Conservation (phyloP, 2,329 filamentous ascomycete genomes). For the Talaromyces albobiverticillius region DNA sequence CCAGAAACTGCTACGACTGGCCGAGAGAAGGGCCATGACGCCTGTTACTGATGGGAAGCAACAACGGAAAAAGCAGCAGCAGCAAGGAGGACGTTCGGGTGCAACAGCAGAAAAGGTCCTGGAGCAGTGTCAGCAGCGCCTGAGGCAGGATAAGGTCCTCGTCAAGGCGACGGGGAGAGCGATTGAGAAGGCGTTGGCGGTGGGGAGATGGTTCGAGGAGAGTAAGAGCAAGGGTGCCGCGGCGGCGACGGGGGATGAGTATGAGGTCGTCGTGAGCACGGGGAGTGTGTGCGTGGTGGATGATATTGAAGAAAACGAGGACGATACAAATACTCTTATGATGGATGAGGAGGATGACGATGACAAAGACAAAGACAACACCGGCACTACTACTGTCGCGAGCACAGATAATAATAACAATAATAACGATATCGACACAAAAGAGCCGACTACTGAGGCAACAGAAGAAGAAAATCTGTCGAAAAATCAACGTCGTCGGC, state of each 20-base stretch:
- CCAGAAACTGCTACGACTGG: conserved; percentile 52
- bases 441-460: conserved; percentile 14
- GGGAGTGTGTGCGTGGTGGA: conserved; percentile 59
- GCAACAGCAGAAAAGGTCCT: neutral
- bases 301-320: conserved; percentile 52
- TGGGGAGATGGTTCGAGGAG: conserved; percentile 57
- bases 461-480: conserved; percentile 17
- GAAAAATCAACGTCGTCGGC: conserved; percentile 16
- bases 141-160: conserved; percentile 49
- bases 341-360: conserved; percentile 20
- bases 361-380: neutral
- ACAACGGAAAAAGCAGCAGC: neutral
- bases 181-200: conserved; percentile 54
- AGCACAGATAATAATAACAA: conserved; percentile 6
- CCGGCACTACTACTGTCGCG: neutral
- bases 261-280: conserved; percentile 51
- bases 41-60: conserved; percentile 16
- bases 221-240: no score
- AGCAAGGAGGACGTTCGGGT: neutral
- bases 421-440: conserved; percentile 13
- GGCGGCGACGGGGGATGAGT: conserved; percentile 40
- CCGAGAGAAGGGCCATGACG: conserved; percentile 51
- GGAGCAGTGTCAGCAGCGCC: conserved; percentile 35
- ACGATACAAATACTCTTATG: no score
- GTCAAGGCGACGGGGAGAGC: conserved; percentile 61